Evolutionary conservation across 352 stramenopile genomes (phyloP).

Genomic region (Lagenidium sp.): DNA sequence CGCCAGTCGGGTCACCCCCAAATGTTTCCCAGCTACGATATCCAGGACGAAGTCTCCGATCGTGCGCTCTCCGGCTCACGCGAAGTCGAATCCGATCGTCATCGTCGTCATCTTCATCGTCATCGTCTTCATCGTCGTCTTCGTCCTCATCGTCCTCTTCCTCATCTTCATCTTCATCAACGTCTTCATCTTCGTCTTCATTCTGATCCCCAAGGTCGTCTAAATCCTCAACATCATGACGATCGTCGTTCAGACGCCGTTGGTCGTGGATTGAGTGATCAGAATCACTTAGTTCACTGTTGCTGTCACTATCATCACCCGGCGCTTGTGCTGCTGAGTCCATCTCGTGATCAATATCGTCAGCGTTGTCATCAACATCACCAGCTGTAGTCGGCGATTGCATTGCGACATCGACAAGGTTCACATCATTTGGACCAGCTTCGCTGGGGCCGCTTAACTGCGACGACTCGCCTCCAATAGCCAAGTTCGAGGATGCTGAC

Average conservation of each 20-base stretch:
- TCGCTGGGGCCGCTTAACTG: no score
- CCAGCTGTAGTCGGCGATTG: not conserved
- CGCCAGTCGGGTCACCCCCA: slow-evolving; percentile 16
- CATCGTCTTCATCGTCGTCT: slow-evolving; percentile 31
- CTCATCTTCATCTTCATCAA: slow-evolving; percentile 50
- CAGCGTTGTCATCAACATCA: slow-evolving; percentile 27
- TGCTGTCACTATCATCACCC: no score
- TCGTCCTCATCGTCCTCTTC: slow-evolving; percentile 52
- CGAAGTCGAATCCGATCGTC: slow-evolving; percentile 19
- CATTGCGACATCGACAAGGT: not conserved
- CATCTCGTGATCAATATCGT: slow-evolving; percentile 25
- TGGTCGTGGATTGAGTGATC: no score
- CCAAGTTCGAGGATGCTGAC: no score
- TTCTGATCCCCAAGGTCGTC: slow-evolving; percentile 21
- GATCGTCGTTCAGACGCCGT: no score
- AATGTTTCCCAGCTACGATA: no score
- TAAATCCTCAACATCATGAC: no score
- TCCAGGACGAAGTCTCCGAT: no score
- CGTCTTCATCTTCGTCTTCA: slow-evolving; percentile 49
- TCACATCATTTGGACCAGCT: no score
- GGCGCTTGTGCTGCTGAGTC: no score
- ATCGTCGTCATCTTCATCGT: slow-evolving; percentile 45
- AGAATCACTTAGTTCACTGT: no score
- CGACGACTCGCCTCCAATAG: no score
- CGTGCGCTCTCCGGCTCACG: not conserved